phyloP scores from a whole-genome alignment of 257 asterid genomes.

The Mitragyna speciosa region DNA sequence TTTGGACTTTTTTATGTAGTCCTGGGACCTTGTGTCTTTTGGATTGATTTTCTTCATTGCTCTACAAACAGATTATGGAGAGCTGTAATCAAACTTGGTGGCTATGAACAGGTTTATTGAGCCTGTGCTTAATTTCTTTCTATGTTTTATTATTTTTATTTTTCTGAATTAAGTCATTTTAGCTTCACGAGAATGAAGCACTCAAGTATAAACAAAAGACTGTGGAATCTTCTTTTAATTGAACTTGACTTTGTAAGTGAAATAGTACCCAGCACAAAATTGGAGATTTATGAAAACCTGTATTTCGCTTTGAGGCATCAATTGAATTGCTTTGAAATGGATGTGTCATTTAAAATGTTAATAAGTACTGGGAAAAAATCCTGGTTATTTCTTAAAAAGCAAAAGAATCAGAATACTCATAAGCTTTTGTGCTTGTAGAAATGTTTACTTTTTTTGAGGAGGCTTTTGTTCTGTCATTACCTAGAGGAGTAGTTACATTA shows the following conservation, averaged over 20 bases:
- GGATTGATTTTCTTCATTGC: conserved; percentile 8
- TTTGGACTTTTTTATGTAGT: conserved; percentile 1
- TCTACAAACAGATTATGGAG: conserved; percentile 69
- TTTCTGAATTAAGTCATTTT: neutral
- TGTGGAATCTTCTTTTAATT: neutral
- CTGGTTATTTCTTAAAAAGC: neutral
- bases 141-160: conserved; percentile 6
- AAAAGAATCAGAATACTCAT: neutral
- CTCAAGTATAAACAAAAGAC: neutral
- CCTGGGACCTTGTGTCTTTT: neutral
- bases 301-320: neutral
- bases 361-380: neutral
- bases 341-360: neutral
- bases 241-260: neutral
- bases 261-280: neutral
- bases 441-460: neutral
- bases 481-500: neutral
- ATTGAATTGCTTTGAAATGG: neutral
- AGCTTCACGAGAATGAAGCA: neutral
- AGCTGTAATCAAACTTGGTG: conserved; percentile 87
- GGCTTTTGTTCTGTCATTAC: neutral
- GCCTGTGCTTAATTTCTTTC: conserved; percentile 17
- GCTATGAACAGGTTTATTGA: conserved; percentile 74
- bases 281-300: neutral
- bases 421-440: neutral